A percentile compares a stretch with the other conserved stretches of the same genome.
phyloP scores from a whole-genome alignment of 441 rosid species.

The Sinapis alba region DNA sequence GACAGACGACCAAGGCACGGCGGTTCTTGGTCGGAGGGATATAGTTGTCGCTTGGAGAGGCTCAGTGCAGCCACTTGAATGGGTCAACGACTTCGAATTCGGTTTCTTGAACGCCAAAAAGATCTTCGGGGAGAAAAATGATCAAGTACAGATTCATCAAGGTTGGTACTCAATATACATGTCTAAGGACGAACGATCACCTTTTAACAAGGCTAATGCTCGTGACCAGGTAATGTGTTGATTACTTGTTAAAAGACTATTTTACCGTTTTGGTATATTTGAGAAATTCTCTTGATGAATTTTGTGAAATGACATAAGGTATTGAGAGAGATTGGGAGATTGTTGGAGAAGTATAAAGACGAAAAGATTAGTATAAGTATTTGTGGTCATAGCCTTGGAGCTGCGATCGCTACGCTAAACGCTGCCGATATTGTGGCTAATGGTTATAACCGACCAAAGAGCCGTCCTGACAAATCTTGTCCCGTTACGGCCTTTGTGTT shows the following conservation, averaged over 20 bases:
- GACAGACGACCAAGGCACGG: slow-evolving; percentile 73
- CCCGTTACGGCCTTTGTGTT: slow-evolving; percentile 75
- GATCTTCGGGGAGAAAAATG: slow-evolving; percentile 44
- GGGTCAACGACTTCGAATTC: slow-evolving; percentile 70
- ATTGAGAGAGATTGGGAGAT: slow-evolving; percentile 60
- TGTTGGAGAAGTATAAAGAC: slow-evolving; percentile 60
- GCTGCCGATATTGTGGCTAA: slow-evolving; percentile 74
- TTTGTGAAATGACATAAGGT: slow-evolving; percentile 43
- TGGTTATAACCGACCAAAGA: slow-evolving; percentile 54
- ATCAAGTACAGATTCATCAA: slow-evolving; percentile 59
- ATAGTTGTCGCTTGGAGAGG: slow-evolving; percentile 90
- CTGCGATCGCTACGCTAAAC: slow-evolving; percentile 75
- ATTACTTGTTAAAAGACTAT: not conserved
- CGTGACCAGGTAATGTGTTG: slow-evolving; percentile 60
- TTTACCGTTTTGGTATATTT: not conserved
- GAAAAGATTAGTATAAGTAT: slow-evolving; percentile 79
- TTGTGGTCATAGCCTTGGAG: slow-evolving; percentile 87
- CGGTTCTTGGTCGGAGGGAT: slow-evolving; percentile 72
- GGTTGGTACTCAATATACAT: slow-evolving; percentile 88
- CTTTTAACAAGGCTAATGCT: slow-evolving; percentile 58
- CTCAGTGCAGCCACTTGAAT: slow-evolving; percentile 65
- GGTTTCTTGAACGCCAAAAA: slow-evolving; percentile 52
- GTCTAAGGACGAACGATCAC: slow-evolving; percentile 67
- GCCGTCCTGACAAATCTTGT: slow-evolving; percentile 37
- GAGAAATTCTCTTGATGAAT: not conserved